A percentile compares a stretch with the other conserved stretches of the same genome.
Conservation (phyloP, 345 rosid genomes). For the Jatropha curcas region DNA sequence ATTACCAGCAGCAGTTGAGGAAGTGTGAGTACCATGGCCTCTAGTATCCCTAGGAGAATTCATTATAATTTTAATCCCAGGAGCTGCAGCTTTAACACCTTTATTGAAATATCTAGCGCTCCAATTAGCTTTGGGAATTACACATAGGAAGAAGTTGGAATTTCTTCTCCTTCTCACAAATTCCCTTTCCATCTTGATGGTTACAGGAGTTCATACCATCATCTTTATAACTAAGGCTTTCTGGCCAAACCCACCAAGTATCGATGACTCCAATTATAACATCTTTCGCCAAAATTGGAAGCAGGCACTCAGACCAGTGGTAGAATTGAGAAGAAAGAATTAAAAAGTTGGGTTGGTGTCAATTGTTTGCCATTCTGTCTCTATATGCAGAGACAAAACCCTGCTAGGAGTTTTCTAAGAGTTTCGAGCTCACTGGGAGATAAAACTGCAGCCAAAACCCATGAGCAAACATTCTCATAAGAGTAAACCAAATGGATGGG, state of each 20-base stretch:
- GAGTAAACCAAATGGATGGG: slow-evolving; percentile 18
- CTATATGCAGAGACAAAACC: slow-evolving; percentile 30
- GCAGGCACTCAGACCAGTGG: slow-evolving; percentile 28
- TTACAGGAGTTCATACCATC: slow-evolving; percentile 24
- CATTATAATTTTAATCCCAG: slow-evolving; percentile 17
- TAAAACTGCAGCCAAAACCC: slow-evolving; percentile 30
- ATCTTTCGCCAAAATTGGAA: slow-evolving; percentile 34
- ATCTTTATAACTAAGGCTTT: slow-evolving; percentile 35
- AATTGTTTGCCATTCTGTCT: slow-evolving; percentile 21
- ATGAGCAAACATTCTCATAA: slow-evolving; percentile 26
- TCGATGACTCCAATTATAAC: slow-evolving; percentile 42
- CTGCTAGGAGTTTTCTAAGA: slow-evolving; percentile 10
- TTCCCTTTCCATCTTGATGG: slow-evolving; percentile 47
- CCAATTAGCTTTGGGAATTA: slow-evolving; percentile 46
- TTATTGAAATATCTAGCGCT: slow-evolving; percentile 27
- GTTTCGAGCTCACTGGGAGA: slow-evolving; percentile 22
- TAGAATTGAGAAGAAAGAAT: slow-evolving; percentile 25
- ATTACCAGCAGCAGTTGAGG: slow-evolving; percentile 37
- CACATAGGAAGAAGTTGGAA: slow-evolving; percentile 43
- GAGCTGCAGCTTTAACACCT: slow-evolving; percentile 22
- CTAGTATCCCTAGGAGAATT: slow-evolving; percentile 34
- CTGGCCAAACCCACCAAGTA: slow-evolving; percentile 50
- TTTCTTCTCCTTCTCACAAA: slow-evolving; percentile 38
- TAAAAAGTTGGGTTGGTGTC: slow-evolving; percentile 31
- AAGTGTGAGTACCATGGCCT: slow-evolving; percentile 45